Evolutionary conservation across 1,284 basidiomycete species (phyloP).

Genomic region (Rhodofomes roseus): DNA sequence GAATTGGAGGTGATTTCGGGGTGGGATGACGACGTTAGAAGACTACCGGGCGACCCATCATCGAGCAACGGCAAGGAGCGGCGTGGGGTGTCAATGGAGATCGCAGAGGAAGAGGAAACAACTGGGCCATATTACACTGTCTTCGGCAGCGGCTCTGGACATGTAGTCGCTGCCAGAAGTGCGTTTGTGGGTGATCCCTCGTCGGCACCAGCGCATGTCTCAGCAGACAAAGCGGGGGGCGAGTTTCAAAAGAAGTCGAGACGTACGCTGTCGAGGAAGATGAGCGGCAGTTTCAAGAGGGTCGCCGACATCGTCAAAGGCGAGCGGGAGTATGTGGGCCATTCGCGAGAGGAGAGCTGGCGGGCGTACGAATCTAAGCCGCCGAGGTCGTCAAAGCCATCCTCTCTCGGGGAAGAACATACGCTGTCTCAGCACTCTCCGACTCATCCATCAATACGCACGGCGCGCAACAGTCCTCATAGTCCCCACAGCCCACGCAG

Average conservation of each 20-base stretch:
- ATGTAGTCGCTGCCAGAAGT: conserved; percentile 41
- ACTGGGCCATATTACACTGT: conserved; percentile 50
- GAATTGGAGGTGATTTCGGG: conserved; percentile 23
- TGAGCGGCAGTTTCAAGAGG: conserved; percentile 44
- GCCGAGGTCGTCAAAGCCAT: conserved; percentile 18
- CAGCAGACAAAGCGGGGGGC: background rate
- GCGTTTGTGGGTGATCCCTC: conserved; percentile 32
- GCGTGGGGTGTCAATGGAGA: background rate
- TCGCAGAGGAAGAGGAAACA: conserved; percentile 19
- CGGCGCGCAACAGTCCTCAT: conserved; percentile 8
- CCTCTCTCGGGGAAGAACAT: conserved; percentile 22
- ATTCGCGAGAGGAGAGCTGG: conserved; percentile 12
- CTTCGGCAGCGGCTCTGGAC: conserved; percentile 43
- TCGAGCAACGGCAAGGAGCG: background rate
- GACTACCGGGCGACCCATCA: background rate
- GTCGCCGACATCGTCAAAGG: conserved; percentile 19
- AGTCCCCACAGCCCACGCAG: conserved; percentile 6
- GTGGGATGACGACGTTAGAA: conserved; percentile 15
- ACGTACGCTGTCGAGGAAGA: conserved; percentile 39
- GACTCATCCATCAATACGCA: conserved; percentile 10
- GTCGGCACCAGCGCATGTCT: background rate
- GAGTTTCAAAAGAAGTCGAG: conserved; percentile 7
- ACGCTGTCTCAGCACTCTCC: conserved; percentile 9
- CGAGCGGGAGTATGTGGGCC: conserved; percentile 14
- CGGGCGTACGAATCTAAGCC: conserved; percentile 27